phyloP scores from a whole-genome alignment of 2,329 filamentous ascomycete genomes.

The Rhynchosporium secalis region DNA sequence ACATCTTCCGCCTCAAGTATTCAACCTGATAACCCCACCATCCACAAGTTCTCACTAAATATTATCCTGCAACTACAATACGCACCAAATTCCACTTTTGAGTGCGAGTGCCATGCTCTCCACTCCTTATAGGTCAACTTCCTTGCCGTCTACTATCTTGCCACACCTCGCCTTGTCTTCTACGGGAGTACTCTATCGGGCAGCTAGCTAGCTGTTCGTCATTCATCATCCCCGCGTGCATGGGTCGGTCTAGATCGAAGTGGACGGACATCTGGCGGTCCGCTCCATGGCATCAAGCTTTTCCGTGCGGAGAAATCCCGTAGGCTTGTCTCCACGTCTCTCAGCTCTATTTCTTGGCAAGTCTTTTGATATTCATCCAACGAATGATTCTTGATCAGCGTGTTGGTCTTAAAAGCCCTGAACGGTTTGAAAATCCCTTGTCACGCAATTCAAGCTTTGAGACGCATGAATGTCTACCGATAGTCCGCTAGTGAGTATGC shows the following conservation, averaged over 20 bases:
- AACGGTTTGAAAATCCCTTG: neutral
- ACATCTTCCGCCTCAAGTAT: too few species aligned
- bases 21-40: too few species aligned
- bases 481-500: neutral
- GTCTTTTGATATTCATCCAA: too few species aligned
- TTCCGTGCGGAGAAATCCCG: slow-evolving; percentile 14
- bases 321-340: neutral
- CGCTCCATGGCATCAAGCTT: slow-evolving; percentile 2
- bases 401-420: too few species aligned
- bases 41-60: too few species aligned
- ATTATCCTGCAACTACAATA: neutral
- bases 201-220: neutral
- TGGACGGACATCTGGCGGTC: neutral
- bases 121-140: neutral
- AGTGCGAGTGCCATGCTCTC: too few species aligned
- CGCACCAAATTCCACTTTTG: neutral
- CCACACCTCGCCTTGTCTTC: neutral
- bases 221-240: neutral
- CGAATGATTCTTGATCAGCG: too few species aligned
- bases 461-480: neutral
- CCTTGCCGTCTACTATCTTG: slow-evolving; percentile 2
- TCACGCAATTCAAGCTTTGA: slow-evolving; percentile 1
- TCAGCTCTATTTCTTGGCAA: neutral
- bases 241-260: neutral
- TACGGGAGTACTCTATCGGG: neutral